Base-by-base conservation (phyloP, 2,329 filamentous ascomycete genomes). In the Sporothrix dimorphospora region DNA sequence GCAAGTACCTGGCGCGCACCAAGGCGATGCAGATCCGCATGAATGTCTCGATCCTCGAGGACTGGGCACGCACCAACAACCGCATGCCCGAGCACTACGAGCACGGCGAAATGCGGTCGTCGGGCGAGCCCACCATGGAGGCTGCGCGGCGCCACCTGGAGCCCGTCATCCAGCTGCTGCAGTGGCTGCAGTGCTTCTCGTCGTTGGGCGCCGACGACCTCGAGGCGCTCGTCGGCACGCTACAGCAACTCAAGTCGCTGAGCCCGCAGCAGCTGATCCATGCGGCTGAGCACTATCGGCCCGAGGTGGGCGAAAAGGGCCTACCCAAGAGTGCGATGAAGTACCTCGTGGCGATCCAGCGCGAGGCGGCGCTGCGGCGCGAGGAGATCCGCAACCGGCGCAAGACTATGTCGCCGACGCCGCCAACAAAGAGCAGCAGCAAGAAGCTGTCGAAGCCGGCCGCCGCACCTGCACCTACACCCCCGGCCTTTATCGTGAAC, bases 1-100 rank as follows among this genome's bases (percentile, higher is more conserved):
- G 94, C 75, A 94, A 95, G 80, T 99, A 98, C 78, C 86, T 99
- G 11, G 95, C 96, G 6, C 89, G 96, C 70, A 99, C 96, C 21
- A 99, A 99, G 81, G 96, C 96, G 3, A 99, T 99, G 96, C 96
- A 99, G 80, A 98, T 99, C 77, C 93, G 96, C 76, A 98, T 99
- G 94, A 99, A 99, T 79, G 90, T 99, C 7, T 98, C 96, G 0
- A 91, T 91, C 8, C 84, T 99, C 24, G 96, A 99, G 81, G 96
- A 99, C 79, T 99, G 96, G 96, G 95, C 96, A 1, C 88, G 95
- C 40, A 87, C 89, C 19, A 99, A 99, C 81, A 98, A 97, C 79
- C 89, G 96, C 38, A 91, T 97, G 76, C 94, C 96, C 1, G 96
- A 98, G 79, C 95, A 98, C 81, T 98, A 94, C 80, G 95, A 99